These are phyloP conservation scores for Flaveria linearis DNA, from an alignment of 129 eudicot genomes.

Conservation along the genomic window DNA sequence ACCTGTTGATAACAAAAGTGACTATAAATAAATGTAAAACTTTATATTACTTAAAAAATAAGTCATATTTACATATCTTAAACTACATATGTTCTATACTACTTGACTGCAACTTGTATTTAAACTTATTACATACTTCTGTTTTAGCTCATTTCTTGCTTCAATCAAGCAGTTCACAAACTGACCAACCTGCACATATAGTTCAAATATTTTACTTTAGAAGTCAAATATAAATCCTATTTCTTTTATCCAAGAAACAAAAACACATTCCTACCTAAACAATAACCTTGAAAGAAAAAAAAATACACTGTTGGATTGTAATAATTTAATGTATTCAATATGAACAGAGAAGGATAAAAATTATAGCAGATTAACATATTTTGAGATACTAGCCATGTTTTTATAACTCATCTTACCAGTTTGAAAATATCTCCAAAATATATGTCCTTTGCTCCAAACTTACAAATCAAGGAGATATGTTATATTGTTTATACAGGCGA, in stretches of 20 bases:
- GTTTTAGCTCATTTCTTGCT: conserved; percentile 67
- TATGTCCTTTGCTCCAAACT: not conserved
- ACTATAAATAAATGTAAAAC: not conserved
- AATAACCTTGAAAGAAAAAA: not conserved
- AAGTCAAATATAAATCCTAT: not conserved
- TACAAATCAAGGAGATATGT: not conserved
- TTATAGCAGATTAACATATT: not conserved
- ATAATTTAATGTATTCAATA: not conserved
- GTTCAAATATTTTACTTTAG: not conserved
- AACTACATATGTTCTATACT: conserved; percentile 4
- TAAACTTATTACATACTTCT: conserved; percentile 50
- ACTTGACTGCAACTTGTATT: not conserved
- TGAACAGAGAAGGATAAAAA: not conserved
- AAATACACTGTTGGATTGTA: not conserved
- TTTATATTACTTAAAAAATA: not conserved
- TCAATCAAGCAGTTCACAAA: conserved; percentile 73
- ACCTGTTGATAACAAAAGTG: conserved; percentile 38
- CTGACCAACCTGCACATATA: conserved; percentile 60
- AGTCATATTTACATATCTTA: not conserved
- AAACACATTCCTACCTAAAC: not conserved
- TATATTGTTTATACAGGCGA: not conserved
- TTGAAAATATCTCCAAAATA: not conserved
- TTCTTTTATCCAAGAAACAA: not conserved
- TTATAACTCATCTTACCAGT: not conserved
- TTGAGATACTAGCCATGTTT: not conserved